phyloP scores from a whole-genome alignment of 176 grass and related monocot species.

The Miscanthus lutarioriparius region DNA sequence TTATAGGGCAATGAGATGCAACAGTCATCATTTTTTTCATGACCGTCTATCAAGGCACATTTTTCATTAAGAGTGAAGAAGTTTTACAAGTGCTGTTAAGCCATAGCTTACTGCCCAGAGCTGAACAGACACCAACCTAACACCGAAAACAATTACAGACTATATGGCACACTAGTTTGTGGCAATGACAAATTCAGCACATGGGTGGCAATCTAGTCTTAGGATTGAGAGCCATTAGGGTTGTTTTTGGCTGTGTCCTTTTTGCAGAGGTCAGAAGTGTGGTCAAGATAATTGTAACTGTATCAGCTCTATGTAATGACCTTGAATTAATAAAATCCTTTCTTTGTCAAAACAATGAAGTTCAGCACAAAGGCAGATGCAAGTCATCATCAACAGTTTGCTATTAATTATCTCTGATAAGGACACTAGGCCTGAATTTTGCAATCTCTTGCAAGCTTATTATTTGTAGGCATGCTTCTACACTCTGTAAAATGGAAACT shows the following conservation, averaged over 20 bases:
- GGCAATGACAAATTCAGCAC: not conserved
- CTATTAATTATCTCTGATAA: conserved; percentile 18
- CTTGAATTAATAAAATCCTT: not conserved
- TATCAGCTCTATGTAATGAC: not conserved
- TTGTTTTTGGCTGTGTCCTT: not conserved
- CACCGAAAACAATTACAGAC: not conserved
- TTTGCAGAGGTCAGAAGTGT: not conserved
- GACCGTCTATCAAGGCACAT: not conserved
- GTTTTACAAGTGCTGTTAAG: not conserved
- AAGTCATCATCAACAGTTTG: not conserved
- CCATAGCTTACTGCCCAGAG: not conserved
- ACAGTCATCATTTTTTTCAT: not conserved
- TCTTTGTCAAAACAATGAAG: not conserved
- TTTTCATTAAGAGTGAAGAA: not conserved
- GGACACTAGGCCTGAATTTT: not conserved
- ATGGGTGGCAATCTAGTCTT: not conserved
- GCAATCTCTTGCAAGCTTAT: conserved; percentile 3
- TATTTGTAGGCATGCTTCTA: not conserved
- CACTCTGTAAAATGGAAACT: conserved; percentile 8
- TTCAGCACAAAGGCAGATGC: not conserved
- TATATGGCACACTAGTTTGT: not conserved
- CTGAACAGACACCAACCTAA: not conserved
- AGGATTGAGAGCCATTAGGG: not conserved
- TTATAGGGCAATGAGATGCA: not conserved
- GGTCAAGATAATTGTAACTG: not conserved